Evolutionary conservation across 2,329 filamentous ascomycete species (phyloP), one percentile per base, ranked within the genome.

Genomic region (Mariannaea sp.): DNA sequence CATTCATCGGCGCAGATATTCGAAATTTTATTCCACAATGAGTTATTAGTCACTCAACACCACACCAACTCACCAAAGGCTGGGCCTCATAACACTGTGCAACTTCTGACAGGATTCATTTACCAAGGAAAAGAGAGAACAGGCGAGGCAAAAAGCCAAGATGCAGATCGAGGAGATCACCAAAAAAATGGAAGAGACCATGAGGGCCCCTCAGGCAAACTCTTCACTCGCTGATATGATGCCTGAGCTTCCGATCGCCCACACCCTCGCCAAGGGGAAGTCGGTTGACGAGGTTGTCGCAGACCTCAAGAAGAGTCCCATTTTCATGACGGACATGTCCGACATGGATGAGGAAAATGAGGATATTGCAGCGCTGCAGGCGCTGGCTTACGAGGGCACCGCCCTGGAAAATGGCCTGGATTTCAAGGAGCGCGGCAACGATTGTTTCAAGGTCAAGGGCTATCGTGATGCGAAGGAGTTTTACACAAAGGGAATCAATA

Each of bases 301-400:
- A 8, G 82, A 85, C 42, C 72, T 85, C 35, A 83, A 83, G 70
- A 78, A 78, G 68, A 82, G 78, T 26, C 94, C 94, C 6, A 81
- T 99, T 30, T 99, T 99, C 79, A 99, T 99, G 94, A 97, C 92
- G 24, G 87, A 90, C 62, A 80, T 97, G 27, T 90, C 90, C 65
- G 89, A 93, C 10, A 13, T 48, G 60, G 96, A 96, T 67, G 78
- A 88, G 64, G 89, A 95, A 60, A 96, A 96, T 68, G 79, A 88
- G 57, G 86, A 89, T 62, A 79, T 96, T 1, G 92, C 95, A 65
- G 95, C 94, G 1, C 80, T 99, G 55, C 88, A 90, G 69, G 93
- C 94, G 0, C 78, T 99, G 32, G 90, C 91, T 24, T 96, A 97
- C 70, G 94, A 99, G 75, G 95, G 94, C 16, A 92, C 92, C 7